These are phyloP conservation scores for Skeletonema marinoi DNA, from an alignment of 108 stramenopile genomes.

Conservation along the genomic window DNA sequence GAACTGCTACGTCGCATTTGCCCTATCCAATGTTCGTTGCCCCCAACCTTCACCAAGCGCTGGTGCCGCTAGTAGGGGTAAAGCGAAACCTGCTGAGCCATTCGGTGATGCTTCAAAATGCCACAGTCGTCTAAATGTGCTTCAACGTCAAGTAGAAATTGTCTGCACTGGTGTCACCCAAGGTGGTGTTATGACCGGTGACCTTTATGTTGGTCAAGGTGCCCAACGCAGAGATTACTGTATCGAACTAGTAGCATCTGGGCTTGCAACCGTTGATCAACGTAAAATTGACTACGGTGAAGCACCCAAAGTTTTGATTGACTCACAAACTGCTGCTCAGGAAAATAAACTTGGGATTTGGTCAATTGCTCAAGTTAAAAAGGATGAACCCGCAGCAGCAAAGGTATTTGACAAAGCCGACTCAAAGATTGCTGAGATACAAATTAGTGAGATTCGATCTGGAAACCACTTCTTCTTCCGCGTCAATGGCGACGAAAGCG, in stretches of 20 bases:
- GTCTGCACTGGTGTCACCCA: slow-evolving; percentile 73
- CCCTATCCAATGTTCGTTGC: slow-evolving; percentile 65
- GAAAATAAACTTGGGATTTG: slow-evolving; percentile 82
- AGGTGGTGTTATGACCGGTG: slow-evolving; percentile 88
- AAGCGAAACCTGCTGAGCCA: slow-evolving; percentile 82
- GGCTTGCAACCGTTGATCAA: slow-evolving; percentile 85
- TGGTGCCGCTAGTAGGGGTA: slow-evolving; percentile 44
- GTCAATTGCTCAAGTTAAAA: slow-evolving; percentile 57
- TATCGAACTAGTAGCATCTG: slow-evolving; percentile 78
- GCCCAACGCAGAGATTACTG: slow-evolving; percentile 73
- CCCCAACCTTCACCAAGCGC: slow-evolving; percentile 82
- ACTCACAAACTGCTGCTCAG: slow-evolving; percentile 76
- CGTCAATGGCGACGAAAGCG: slow-evolving; percentile 69
- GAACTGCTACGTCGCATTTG: slow-evolving; percentile 91
- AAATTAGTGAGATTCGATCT: slow-evolving; percentile 90
- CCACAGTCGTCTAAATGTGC: slow-evolving; percentile 85
- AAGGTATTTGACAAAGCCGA: slow-evolving; percentile 56
- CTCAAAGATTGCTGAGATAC: slow-evolving; percentile 62
- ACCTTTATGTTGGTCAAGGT: slow-evolving; percentile 75
- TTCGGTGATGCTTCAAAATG: slow-evolving; percentile 94
- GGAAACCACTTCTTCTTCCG: slow-evolving; percentile 93
- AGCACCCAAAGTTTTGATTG: slow-evolving; percentile 75
- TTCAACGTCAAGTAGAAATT: slow-evolving; percentile 96
- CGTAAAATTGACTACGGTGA: slow-evolving; percentile 90
- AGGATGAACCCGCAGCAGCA: slow-evolving; percentile 34